phyloP scores from a whole-genome alignment of 169 alveolate genomes.

The Plasmodium relictum region DNA sequence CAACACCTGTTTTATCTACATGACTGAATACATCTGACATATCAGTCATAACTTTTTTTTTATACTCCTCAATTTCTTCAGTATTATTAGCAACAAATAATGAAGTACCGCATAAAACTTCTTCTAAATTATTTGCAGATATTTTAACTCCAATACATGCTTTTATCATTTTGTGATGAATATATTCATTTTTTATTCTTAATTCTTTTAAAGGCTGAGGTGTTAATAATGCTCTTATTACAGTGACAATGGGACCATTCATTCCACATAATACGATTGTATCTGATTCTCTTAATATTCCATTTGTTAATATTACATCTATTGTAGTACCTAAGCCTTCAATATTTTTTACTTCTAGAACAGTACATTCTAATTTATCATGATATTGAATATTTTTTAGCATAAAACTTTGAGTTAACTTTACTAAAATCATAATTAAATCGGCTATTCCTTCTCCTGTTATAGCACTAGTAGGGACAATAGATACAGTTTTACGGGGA shows the following conservation, averaged over 20 bases:
- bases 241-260: constrained; percentile 97
- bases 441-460: constrained; percentile 99
- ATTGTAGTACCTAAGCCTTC: constrained; percentile 99
- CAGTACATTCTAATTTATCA: constrained; percentile 95
- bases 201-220: constrained; percentile 99
- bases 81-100: constrained; percentile 92
- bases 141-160: constrained; percentile 97
- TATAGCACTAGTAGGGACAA: constrained; percentile 99
- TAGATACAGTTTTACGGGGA: constrained; percentile 93
- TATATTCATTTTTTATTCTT: constrained; percentile 98
- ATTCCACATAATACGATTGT: constrained; percentile 97
- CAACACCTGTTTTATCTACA: constrained; percentile 95
- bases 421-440: constrained; percentile 92
- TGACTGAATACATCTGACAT: constrained; percentile 93
- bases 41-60: constrained; percentile 94
- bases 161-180: constrained; percentile 92
- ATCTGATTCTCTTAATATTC: constrained; percentile 96
- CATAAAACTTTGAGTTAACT: constrained; percentile 93
- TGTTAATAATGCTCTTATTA: constrained; percentile 97
- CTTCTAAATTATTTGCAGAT: constrained; percentile 96
- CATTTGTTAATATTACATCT: constrained; percentile 98
- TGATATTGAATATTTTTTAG: constrained; percentile 89
- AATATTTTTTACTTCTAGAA: constrained; percentile 96
- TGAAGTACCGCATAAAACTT: constrained; percentile 98
- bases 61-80: constrained; percentile 89